Percentiles rank a stretch among this genome's conserved stretches.
These are phyloP conservation scores for Aureobasidium mangrovei DNA, from an alignment of 2,329 filamentous ascomycete species.

Conservation along the genomic window DNA sequence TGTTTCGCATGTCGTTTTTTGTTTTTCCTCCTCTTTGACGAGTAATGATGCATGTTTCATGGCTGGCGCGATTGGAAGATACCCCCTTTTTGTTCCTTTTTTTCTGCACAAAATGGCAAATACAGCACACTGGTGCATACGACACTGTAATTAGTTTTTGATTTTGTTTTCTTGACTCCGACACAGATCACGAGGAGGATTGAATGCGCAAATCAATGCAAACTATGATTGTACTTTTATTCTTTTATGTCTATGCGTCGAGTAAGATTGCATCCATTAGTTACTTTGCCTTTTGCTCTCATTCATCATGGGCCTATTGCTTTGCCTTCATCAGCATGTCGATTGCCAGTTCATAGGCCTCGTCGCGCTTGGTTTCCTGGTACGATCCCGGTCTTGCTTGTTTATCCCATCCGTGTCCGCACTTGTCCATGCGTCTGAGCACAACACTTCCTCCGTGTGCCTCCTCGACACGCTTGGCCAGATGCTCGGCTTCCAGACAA, in stretches of 20 bases:
- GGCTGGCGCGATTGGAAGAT: conserved; percentile 6
- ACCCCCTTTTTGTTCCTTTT: background rate
- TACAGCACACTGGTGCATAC: background rate
- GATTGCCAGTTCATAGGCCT: conserved; percentile 26
- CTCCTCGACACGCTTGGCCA: conserved; percentile 25
- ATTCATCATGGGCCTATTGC: background rate
- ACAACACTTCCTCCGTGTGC: conserved; percentile 19
- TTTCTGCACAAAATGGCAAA: background rate
- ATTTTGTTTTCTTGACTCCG: background rate
- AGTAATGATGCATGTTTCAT: conserved; percentile 10
- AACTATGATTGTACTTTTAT: no score
- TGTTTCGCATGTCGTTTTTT: background rate
- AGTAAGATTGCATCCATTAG: no score
- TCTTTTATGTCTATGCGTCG: no score
- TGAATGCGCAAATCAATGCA: background rate
- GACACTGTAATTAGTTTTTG: background rate
- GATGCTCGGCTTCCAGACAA: conserved; percentile 27
- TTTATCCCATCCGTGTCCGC: conserved; percentile 34
- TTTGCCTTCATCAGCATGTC: conserved; percentile 15
- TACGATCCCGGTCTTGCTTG: conserved; percentile 22
- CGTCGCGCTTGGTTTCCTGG: conserved; percentile 22
- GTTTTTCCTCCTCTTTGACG: no score
- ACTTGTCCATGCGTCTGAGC: conserved; percentile 23
- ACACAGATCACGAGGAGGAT: background rate
- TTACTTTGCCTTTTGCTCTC: no score